These are phyloP conservation scores for Zymoseptoria pseudotritici DNA, from an alignment of 2,329 filamentous ascomycete genomes.

Conservation along the genomic window DNA sequence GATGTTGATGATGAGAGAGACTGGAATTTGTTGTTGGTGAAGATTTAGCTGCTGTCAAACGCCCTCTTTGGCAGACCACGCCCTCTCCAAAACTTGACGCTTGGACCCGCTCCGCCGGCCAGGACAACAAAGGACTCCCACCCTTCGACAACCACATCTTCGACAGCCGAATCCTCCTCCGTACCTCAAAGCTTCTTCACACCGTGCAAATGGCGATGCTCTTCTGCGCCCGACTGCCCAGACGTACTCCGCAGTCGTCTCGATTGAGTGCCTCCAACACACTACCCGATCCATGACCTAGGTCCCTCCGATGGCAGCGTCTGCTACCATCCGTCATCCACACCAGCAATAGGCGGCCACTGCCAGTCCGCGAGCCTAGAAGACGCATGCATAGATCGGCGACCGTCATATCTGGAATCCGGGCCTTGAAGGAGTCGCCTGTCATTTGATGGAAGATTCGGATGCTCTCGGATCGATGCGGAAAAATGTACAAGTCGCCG, in stretches of 20 bases:
- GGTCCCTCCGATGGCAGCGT: background rate
- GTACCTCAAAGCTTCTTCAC: background rate
- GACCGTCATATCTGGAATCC: background rate
- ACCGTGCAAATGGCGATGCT: background rate
- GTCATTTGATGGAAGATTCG: background rate
- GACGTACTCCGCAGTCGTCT: background rate
- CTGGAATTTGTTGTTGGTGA: background rate
- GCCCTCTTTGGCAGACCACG: background rate
- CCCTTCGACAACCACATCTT: background rate
- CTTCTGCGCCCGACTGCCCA: background rate
- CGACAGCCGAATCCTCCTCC: background rate
- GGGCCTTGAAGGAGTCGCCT: background rate
- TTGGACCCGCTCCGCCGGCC: background rate
- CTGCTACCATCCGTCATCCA: background rate
- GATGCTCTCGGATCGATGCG: background rate
- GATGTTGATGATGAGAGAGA: background rate
- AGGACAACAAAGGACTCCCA: background rate
- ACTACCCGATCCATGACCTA: background rate
- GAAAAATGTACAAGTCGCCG: background rate
- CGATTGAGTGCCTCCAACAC: background rate
- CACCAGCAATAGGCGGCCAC: background rate
- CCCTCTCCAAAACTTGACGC: background rate
- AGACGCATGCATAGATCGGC: background rate
- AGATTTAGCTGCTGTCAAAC: background rate
- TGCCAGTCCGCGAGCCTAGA: background rate